A percentile compares a stretch with the other conserved stretches of the same genome.
Evolutionary conservation across 495 filamentous ascomycete species (phyloP).

Genomic region (Aspergillus hancockii): DNA sequence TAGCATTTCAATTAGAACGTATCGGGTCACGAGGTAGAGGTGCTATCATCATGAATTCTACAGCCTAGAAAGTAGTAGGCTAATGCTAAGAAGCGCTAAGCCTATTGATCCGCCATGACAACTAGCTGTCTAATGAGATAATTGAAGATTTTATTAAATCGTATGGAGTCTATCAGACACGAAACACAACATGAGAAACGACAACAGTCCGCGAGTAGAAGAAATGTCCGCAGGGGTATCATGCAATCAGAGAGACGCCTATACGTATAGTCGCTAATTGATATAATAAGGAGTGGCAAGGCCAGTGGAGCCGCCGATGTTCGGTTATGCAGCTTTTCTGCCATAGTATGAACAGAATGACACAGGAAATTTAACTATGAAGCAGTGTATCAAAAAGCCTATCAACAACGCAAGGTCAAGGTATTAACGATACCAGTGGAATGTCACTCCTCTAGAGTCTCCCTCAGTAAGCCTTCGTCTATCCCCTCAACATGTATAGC

Average conservation of each 20-base stretch:
- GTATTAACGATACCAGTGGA: slow-evolving; percentile 9
- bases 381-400: neutral
- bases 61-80: neutral
- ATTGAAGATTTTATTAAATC: neutral
- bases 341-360: slow-evolving; percentile 8
- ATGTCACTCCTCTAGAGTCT: slow-evolving; percentile 40
- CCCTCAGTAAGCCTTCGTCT: slow-evolving; percentile 41
- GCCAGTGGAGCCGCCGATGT: neutral
- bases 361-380: neutral
- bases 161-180: neutral
- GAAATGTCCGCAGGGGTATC: slow-evolving; percentile 1
- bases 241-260: slow-evolving; percentile 1
- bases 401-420: slow-evolving; percentile 9
- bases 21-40: slow-evolving; percentile 28
- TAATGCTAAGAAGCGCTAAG: neutral
- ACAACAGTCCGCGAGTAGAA: neutral
- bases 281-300: slow-evolving; percentile 1
- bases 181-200: neutral
- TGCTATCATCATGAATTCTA: neutral
- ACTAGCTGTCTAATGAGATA: neutral
- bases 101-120: neutral
- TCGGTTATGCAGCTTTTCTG: neutral
- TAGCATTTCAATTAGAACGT: slow-evolving; percentile 50
- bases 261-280: neutral
- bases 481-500: slow-evolving; percentile 36